Percentiles rank a stretch among this genome's conserved stretches.
Conservation (phyloP, 257 asterid genomes). For the Nicotiana attenuata region DNA sequence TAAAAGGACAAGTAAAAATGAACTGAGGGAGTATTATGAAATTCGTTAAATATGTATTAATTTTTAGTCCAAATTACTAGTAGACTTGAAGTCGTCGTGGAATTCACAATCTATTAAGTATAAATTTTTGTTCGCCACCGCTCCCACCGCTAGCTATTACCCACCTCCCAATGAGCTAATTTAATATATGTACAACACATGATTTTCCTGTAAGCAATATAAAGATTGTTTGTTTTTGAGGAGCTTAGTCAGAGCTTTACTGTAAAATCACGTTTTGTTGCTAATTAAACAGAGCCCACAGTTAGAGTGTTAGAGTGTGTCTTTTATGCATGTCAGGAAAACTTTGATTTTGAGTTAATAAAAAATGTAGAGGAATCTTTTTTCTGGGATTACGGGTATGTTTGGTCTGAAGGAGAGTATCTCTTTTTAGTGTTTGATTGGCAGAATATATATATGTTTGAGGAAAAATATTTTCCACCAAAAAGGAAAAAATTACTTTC, state of each 20-base stretch:
- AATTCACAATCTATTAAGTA: too few relatives aligned
- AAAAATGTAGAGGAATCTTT: background rate
- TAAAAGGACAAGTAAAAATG: too few relatives aligned
- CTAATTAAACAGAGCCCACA: constrained; percentile 16
- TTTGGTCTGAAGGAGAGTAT: too few relatives aligned
- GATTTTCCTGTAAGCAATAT: background rate
- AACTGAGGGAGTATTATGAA: too few relatives aligned
- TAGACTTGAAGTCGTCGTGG: too few relatives aligned
- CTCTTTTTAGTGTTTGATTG: too few relatives aligned
- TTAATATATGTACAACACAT: background rate
- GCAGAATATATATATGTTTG: too few relatives aligned
- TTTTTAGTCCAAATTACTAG: too few relatives aligned
- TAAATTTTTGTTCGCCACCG: background rate
- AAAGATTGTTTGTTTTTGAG: constrained; percentile 8
- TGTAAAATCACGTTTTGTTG: constrained; percentile 42
- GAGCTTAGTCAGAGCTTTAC: constrained; percentile 11
- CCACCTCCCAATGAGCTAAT: background rate
- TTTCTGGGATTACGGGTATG: background rate
- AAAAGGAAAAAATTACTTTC: too few relatives aligned
- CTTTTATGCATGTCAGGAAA: background rate
- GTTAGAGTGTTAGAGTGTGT: background rate
- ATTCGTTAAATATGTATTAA: too few relatives aligned
- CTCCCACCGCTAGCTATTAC: background rate
- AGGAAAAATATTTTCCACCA: too few relatives aligned
- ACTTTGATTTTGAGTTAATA: background rate